phyloP scores from a whole-genome alignment of 805 yeast genomes.

The Peterozyma xylosa region DNA sequence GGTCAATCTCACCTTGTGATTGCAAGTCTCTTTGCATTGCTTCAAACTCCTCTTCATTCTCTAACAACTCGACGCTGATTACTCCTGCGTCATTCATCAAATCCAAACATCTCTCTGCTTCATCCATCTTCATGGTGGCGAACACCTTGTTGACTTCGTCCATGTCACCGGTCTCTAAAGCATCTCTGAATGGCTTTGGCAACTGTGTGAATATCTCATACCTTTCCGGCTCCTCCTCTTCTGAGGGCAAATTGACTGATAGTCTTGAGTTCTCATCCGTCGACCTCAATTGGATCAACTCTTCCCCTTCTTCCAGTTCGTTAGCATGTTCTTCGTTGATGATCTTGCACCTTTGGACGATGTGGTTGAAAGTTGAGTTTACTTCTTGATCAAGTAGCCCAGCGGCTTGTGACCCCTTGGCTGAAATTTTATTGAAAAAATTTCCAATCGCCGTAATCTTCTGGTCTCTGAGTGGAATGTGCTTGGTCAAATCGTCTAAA shows the following conservation, averaged over 20 bases:
- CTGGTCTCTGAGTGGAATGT: constrained; percentile 12
- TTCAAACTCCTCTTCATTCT: constrained; percentile 70
- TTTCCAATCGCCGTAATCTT: constrained; percentile 41
- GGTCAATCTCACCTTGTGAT: constrained; percentile 12
- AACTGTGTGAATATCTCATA: constrained; percentile 52
- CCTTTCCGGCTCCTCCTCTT: constrained; percentile 37
- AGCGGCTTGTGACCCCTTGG: constrained; percentile 51
- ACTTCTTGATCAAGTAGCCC: constrained; percentile 70
- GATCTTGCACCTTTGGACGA: constrained; percentile 64
- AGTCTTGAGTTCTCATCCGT: constrained; percentile 79
- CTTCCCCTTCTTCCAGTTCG: constrained; percentile 52
- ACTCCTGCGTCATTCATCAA: constrained; percentile 75
- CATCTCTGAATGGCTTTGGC: constrained; percentile 60
- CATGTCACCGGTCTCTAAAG: constrained; percentile 62
- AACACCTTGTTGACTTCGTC: constrained; percentile 82
- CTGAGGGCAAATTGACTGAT: constrained; percentile 56
- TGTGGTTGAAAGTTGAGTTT: constrained; percentile 66
- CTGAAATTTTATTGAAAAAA: constrained; percentile 59
- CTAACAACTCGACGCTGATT: constrained; percentile 69
- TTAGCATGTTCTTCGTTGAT: constrained; percentile 44
- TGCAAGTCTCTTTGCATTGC: constrained; percentile 29
- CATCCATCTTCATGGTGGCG: constrained; percentile 61
- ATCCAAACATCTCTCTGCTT: constrained; percentile 74
- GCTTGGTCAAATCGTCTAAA: constrained; percentile 21
- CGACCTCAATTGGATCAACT: constrained; percentile 79